Conservation (phyloP, 495 filamentous ascomycete species). For the Hapsidospora chrysogenum region DNA sequence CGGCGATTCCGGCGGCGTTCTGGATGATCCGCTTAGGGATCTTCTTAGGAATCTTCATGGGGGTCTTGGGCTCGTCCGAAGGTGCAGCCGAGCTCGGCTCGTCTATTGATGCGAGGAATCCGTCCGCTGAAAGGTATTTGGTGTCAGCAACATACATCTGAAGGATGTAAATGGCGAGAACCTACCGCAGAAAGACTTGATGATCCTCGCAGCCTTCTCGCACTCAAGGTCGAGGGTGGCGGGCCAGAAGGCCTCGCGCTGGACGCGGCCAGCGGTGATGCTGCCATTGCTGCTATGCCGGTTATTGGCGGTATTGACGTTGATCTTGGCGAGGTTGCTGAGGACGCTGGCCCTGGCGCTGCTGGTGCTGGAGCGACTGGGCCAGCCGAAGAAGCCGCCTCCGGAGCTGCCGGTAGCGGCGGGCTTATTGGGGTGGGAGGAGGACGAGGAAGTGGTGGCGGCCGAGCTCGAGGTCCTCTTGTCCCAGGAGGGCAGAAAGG, state of each 20-base stretch:
- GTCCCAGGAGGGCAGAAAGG: slow-evolving; percentile 33
- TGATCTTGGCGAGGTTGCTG: slow-evolving; percentile 3
- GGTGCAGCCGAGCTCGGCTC: slow-evolving; percentile 9
- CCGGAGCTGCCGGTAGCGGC: slow-evolving; percentile 20
- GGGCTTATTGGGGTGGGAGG: neutral
- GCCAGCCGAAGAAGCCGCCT: slow-evolving; percentile 5
- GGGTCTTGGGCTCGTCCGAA: slow-evolving; percentile 6
- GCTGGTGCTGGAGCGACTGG: neutral
- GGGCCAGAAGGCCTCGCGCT: slow-evolving; percentile 61
- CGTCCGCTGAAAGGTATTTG: slow-evolving; percentile 19
- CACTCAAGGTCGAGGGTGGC: slow-evolving; percentile 65
- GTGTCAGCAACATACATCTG: neutral
- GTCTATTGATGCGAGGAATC: slow-evolving; percentile 23
- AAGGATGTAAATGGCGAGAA: too few relatives aligned
- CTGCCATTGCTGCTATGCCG: slow-evolving; percentile 6
- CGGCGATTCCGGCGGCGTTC: slow-evolving; percentile 70
- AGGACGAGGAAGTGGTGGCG: neutral
- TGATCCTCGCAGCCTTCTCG: slow-evolving; percentile 73
- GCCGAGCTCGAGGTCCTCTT: slow-evolving; percentile 15
- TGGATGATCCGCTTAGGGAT: slow-evolving; percentile 70
- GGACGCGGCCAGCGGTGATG: neutral
- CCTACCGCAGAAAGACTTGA: slow-evolving; percentile 65
- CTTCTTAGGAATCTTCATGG: slow-evolving; percentile 50
- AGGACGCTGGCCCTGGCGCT: neutral
- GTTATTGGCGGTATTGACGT: neutral